These are phyloP conservation scores for Neckera pumila DNA, from an alignment of 225 moss, liverwort and hornwort genomes.

Conservation along the genomic window DNA sequence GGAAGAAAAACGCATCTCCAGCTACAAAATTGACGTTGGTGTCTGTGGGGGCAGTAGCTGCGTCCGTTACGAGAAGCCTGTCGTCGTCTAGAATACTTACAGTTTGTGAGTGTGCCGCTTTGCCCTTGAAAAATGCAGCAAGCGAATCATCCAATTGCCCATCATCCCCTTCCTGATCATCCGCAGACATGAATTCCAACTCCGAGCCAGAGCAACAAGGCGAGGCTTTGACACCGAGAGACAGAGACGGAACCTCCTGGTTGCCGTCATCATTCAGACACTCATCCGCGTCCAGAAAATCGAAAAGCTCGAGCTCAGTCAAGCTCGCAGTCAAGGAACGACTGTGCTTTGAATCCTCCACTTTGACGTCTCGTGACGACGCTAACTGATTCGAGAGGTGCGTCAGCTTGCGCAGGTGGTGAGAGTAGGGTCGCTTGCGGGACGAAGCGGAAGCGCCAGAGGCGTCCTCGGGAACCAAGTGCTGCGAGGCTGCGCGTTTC, in stretches of 20 bases:
- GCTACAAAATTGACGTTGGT: background rate
- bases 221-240: background rate
- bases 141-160: background rate
- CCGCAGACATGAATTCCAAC: background rate
- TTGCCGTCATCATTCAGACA: constrained; percentile 7
- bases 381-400: constrained; percentile 6
- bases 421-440: constrained; percentile 32
- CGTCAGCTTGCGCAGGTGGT: constrained; percentile 27
- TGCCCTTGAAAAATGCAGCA: constrained; percentile 24
- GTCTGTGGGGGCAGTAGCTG: background rate
- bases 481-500: constrained; percentile 7
- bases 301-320: constrained; percentile 9
- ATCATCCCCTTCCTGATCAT: constrained; percentile 12
- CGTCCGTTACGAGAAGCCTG: background rate
- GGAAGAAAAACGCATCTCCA: constrained; percentile 9
- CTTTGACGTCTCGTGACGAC: background rate
- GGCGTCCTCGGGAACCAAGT: background rate
- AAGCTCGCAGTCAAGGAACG: too few relatives aligned
- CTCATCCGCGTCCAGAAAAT: constrained; percentile 21
- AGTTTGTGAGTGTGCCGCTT: constrained; percentile 20
- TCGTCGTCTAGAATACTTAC: background rate
- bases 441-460: background rate
- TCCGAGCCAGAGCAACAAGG: background rate
- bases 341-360: background rate
- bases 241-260: constrained; percentile 40